Evolutionary conservation across 768 basidiomycete genomes (phyloP).

Genomic region (Mycena indigotica): DNA sequence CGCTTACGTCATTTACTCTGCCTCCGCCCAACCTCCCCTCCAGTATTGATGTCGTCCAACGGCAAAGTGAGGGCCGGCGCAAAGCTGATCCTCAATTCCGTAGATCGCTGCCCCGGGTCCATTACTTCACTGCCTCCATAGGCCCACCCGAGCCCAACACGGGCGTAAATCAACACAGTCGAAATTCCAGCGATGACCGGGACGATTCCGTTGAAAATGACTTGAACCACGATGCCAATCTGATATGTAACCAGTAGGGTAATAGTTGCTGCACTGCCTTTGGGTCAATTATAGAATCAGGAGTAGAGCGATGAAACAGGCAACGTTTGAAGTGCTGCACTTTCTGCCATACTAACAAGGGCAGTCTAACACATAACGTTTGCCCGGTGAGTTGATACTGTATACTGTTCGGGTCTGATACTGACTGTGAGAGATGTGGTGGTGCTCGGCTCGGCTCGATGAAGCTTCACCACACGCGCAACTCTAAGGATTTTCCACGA

Average conservation of each 20-base stretch:
- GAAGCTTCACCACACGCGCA: no score
- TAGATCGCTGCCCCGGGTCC: background rate
- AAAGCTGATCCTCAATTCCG: background rate
- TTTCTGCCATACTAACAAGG: conserved; percentile 4
- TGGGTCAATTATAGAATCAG: background rate
- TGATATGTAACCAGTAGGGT: conserved; percentile 2
- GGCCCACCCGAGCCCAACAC: conserved; percentile 11
- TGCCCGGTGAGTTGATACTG: background rate
- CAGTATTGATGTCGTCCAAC: no score
- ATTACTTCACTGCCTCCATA: background rate
- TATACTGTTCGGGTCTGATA: no score
- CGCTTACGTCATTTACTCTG: no score
- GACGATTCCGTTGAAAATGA: background rate
- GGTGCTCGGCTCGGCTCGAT: no score
- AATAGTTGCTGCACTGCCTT: background rate
- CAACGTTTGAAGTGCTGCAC: conserved; percentile 9
- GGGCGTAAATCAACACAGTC: conserved; percentile 11
- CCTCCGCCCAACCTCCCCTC: no score
- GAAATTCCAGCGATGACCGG: conserved; percentile 11
- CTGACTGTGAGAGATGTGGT: no score
- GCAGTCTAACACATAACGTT: background rate
- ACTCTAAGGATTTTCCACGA: background rate
- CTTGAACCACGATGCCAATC: background rate
- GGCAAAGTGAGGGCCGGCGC: background rate
- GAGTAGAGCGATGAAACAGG: background rate